phyloP scores from a whole-genome alignment of 371 early-diverging fungal species.

The Lichtheimia ornata region DNA sequence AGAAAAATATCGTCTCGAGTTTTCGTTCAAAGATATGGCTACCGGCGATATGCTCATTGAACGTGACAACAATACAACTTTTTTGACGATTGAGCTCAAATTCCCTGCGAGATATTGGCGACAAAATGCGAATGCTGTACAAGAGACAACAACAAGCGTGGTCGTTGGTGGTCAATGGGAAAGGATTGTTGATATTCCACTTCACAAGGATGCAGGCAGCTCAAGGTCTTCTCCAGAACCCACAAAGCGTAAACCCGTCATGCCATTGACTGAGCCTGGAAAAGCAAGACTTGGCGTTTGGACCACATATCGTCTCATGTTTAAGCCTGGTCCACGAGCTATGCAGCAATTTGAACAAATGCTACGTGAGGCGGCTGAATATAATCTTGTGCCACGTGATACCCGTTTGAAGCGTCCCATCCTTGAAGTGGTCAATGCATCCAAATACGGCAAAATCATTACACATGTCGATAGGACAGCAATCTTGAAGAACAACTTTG shows the following conservation, averaged over 20 bases:
- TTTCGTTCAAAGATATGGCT: constrained; percentile 31
- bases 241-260: constrained; percentile 9
- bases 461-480: constrained; percentile 26
- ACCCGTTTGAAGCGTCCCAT: background rate
- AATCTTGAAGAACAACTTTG: constrained; percentile 21
- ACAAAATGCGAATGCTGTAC: constrained; percentile 1
- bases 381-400: constrained; percentile 39
- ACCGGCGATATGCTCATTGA: constrained; percentile 28
- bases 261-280: constrained; percentile 16
- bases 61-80: constrained; percentile 8
- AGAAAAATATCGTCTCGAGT: constrained; percentile 31
- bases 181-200: constrained; percentile 28
- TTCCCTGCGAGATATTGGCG: constrained; percentile 37
- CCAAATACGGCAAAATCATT: background rate
- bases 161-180: constrained; percentile 22
- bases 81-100: constrained; percentile 32
- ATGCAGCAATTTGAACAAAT: constrained; percentile 21
- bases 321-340: constrained; percentile 8
- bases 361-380: constrained; percentile 37
- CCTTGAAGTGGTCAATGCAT: constrained; percentile 6
- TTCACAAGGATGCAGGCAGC: background rate
- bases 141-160: background rate
- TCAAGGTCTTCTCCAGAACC: background rate
- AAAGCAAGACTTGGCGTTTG: constrained; percentile 34
- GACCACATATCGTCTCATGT: constrained; percentile 35